Percentiles rank a stretch among this genome's conserved stretches.
Evolutionary conservation across 495 filamentous ascomycete species (phyloP).

Genomic region (Cercophora newfieldiana): DNA sequence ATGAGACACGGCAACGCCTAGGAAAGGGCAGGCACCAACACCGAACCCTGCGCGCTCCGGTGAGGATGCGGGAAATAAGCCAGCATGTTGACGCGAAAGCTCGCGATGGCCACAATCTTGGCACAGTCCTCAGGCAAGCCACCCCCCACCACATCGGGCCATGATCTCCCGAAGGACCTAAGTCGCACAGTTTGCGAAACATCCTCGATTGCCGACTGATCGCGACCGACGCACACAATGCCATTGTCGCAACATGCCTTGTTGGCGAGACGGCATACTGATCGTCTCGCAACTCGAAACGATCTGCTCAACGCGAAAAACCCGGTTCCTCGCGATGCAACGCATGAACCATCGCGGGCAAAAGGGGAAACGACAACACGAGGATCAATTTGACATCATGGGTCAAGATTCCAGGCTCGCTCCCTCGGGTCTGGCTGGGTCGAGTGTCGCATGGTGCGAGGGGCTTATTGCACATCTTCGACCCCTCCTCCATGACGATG

Average conservation of each 20-base stretch:
- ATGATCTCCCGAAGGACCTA: constrained; percentile 13
- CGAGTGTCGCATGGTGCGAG: neutral
- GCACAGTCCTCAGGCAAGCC: neutral
- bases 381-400: neutral
- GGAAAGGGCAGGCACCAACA: neutral
- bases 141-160: constrained; percentile 15
- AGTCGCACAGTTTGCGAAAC: neutral
- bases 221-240: neutral
- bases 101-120: constrained; percentile 18
- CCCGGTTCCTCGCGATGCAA: neutral
- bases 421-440: neutral
- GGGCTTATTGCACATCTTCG: constrained; percentile 11
- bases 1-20: neutral
- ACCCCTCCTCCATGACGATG: constrained; percentile 20
- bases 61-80: neutral
- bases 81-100: constrained; percentile 3
- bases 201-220: neutral
- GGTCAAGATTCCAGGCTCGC: neutral
- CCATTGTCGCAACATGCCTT: neutral
- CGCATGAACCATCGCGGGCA: constrained; percentile 16
- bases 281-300: constrained; percentile 11
- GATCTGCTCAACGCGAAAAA: neutral
- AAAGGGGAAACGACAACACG: neutral
- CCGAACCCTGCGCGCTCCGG: neutral
- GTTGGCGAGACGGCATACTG: neutral